phyloP scores from a whole-genome alignment of 352 stramenopile species.

The Hyaloperonospora brassicae region DNA sequence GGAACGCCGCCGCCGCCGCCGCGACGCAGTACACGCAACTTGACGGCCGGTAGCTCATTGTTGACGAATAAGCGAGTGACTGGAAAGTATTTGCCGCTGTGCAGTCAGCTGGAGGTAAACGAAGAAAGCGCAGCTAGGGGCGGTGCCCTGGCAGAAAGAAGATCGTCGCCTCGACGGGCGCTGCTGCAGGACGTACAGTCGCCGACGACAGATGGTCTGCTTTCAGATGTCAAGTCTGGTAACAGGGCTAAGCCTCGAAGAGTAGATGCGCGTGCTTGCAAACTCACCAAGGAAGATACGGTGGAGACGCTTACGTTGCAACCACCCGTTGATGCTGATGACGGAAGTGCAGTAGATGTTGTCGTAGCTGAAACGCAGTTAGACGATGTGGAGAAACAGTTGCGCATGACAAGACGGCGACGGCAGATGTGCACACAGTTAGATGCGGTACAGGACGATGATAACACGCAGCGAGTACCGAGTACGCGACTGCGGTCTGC shows the following conservation, averaged over 20 bases:
- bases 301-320: too few relatives aligned
- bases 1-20: slow-evolving; percentile 5
- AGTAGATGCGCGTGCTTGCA: too few relatives aligned
- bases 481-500: neutral
- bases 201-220: slow-evolving; percentile 8
- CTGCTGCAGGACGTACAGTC: slow-evolving; percentile 9
- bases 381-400: slow-evolving; percentile 6
- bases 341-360: too few relatives aligned
- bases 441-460: neutral
- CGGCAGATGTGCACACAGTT: slow-evolving; percentile 6
- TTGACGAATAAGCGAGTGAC: slow-evolving; percentile 15
- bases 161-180: slow-evolving; percentile 10
- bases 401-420: slow-evolving; percentile 2
- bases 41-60: slow-evolving; percentile 10
- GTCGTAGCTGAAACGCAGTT: slow-evolving; percentile 14
- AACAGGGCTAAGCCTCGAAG: too few relatives aligned
- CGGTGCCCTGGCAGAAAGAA: slow-evolving; percentile 3
- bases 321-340: too few relatives aligned
- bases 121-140: slow-evolving; percentile 8
- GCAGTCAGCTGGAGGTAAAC: slow-evolving; percentile 9
- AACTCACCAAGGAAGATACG: neutral
- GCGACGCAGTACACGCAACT: slow-evolving; percentile 11
- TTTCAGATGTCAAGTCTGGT: too few relatives aligned
- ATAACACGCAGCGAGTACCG: slow-evolving; percentile 1
- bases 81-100: too few relatives aligned